Evolutionary conservation across 228 moss, liverwort and hornwort genomes (phyloP).

Genomic region (Sphagnum fallax): DNA sequence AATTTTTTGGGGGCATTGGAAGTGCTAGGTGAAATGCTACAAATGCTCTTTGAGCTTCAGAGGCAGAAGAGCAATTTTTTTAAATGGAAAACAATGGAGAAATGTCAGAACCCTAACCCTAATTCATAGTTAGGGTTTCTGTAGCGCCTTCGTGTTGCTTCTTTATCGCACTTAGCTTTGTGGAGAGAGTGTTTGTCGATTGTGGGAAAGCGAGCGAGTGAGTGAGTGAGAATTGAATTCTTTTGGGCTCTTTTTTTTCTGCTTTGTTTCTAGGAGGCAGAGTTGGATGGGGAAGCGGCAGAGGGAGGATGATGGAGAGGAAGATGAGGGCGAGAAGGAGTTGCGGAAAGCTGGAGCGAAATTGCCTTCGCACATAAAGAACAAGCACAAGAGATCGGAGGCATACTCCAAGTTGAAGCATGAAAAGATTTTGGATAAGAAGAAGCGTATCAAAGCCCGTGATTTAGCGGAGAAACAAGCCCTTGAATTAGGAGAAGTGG

Average conservation of each 20-base stretch:
- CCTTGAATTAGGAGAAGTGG: conserved; percentile 74
- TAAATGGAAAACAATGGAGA: too few species aligned
- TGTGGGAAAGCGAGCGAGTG: too few species aligned
- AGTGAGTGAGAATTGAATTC: too few species aligned
- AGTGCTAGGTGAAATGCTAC: too few species aligned
- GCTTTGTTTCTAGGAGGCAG: not conserved
- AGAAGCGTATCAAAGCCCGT: conserved; percentile 56
- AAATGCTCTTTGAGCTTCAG: too few species aligned
- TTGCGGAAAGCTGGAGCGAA: conserved; percentile 45
- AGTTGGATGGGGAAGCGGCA: conserved; percentile 50
- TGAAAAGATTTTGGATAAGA: conserved; percentile 76
- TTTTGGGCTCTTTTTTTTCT: not conserved
- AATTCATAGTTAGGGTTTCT: too few species aligned
- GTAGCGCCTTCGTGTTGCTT: too few species aligned
- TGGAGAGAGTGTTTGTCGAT: too few species aligned
- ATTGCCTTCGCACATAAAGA: conserved; percentile 77
- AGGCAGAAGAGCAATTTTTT: too few species aligned
- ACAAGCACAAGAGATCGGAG: conserved; percentile 67
- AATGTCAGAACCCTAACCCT: too few species aligned
- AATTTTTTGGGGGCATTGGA: too few species aligned
- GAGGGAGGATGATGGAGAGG: conserved; percentile 32
- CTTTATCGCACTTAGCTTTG: too few species aligned
- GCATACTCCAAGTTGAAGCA: conserved; percentile 63
- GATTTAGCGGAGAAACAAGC: conserved; percentile 71
- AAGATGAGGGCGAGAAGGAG: conserved; percentile 47